A percentile compares a stretch with the other conserved stretches of the same genome.
Evolutionary conservation across 768 basidiomycete species (phyloP).

Genomic region (Tricholoma terreum): DNA sequence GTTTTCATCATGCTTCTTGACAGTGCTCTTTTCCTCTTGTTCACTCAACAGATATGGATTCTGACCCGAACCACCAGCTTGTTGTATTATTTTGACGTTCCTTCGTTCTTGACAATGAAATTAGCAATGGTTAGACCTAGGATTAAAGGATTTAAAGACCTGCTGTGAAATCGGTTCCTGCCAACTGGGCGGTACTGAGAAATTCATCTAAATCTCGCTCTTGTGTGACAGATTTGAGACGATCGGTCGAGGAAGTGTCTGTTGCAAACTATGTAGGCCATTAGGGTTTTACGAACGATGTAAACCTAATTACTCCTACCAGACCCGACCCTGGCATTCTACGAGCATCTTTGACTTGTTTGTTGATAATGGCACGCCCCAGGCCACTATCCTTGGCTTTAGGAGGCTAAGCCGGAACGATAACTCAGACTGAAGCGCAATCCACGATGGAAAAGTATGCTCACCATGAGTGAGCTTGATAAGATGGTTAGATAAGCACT

Average conservation of each 20-base stretch:
- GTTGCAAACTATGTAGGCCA: constrained; percentile 59
- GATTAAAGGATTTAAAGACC: constrained; percentile 46
- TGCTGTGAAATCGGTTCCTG: constrained; percentile 93
- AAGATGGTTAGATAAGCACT: not conserved
- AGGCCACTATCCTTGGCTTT: constrained; percentile 74
- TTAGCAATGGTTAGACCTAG: not conserved
- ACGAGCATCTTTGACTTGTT: constrained; percentile 74
- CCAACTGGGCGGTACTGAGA: constrained; percentile 89
- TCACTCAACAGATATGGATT: constrained; percentile 87
- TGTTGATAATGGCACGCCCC: constrained; percentile 94
- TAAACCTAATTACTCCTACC: constrained; percentile 38
- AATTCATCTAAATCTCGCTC: constrained; percentile 96
- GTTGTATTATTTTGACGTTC: constrained; percentile 75
- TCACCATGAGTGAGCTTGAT: not conserved
- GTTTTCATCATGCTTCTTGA: constrained; percentile 74
- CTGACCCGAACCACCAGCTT: constrained; percentile 49
- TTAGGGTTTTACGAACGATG: constrained; percentile 6
- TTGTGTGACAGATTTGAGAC: constrained; percentile 90
- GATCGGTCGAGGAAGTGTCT: constrained; percentile 63
- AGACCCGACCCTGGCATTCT: constrained; percentile 59
- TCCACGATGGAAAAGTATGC: not conserved
- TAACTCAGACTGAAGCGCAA: not conserved
- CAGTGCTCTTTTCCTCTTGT: constrained; percentile 73
- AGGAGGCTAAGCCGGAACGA: constrained; percentile 43
- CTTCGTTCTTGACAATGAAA: constrained; percentile 53